These are phyloP conservation scores for Fraxinus albicans DNA, from an alignment of 305 asterid species.

Conservation along the genomic window DNA sequence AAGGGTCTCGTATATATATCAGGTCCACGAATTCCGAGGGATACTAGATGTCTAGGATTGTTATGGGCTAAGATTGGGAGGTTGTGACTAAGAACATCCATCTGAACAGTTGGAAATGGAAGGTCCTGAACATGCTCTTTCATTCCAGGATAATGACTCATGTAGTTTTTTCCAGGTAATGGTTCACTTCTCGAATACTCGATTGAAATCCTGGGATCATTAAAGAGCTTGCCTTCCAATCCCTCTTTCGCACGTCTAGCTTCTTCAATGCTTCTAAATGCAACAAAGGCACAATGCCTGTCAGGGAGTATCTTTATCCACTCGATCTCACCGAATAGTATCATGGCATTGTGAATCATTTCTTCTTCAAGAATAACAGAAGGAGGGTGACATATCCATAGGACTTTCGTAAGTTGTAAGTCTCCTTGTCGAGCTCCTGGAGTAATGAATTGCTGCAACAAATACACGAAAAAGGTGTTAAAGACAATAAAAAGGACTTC, in stretches of 20 bases:
- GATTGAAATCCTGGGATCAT: conserved; percentile 78
- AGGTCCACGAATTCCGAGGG: conserved; percentile 58
- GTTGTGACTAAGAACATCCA: conserved; percentile 60
- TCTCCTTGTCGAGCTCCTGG: conserved; percentile 53
- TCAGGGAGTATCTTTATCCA: conserved; percentile 72
- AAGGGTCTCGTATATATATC: conserved; percentile 52
- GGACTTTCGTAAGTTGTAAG: conserved; percentile 59
- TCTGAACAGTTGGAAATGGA: conserved; percentile 60
- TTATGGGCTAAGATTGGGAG: conserved; percentile 52
- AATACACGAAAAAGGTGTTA: conserved; percentile 18
- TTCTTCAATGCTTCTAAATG: conserved; percentile 94
- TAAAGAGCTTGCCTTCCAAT: conserved; percentile 89
- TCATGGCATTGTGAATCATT: conserved; percentile 96
- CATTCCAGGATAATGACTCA: conserved; percentile 46
- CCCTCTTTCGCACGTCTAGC: conserved; percentile 94
- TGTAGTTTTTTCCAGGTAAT: conserved; percentile 36
- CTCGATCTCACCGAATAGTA: conserved; percentile 93
- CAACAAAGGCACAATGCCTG: conserved; percentile 75
- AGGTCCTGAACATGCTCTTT: conserved; percentile 55
- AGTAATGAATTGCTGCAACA: conserved; percentile 56
- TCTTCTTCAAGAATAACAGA: conserved; percentile 74
- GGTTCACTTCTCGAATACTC: conserved; percentile 68
- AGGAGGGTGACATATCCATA: conserved; percentile 85
- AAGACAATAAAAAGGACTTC: neutral
- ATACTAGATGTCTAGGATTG: conserved; percentile 44